Evolutionary conservation across 768 basidiomycete species (phyloP).

Genomic region (Leccinum disarticulatum): DNA sequence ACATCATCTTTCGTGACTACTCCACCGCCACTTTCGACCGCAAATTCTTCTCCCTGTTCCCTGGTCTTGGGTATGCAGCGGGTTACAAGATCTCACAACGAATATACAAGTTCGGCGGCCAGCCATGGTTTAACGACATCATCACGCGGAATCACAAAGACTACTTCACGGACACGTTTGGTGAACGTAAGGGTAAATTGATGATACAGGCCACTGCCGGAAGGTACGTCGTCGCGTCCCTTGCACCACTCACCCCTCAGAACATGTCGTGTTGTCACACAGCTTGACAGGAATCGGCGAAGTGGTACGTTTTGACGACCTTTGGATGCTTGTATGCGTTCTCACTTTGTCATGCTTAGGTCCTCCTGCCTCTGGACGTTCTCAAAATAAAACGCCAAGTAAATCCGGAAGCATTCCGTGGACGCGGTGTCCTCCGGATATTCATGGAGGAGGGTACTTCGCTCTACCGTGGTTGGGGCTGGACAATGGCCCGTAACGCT

Average conservation of each 20-base stretch:
- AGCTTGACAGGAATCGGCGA: slow-evolving; percentile 86
- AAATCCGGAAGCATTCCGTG: slow-evolving; percentile 97
- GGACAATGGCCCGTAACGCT: slow-evolving; percentile 98
- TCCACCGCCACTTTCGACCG: slow-evolving; percentile 63
- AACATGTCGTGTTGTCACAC: slow-evolving; percentile 6
- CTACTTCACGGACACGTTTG: slow-evolving; percentile 81
- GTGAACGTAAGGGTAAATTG: slow-evolving; percentile 93
- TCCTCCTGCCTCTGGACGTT: slow-evolving; percentile 93
- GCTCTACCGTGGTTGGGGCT: slow-evolving; percentile 97
- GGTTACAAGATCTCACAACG: slow-evolving; percentile 96
- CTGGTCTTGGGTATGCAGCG: slow-evolving; percentile 96
- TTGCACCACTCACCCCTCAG: not conserved
- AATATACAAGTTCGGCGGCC: slow-evolving; percentile 97
- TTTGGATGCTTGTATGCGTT: not conserved
- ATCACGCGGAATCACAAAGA: slow-evolving; percentile 80
- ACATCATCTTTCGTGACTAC: slow-evolving; percentile 86
- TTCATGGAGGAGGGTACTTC: slow-evolving; percentile 89
- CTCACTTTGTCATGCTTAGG: slow-evolving; percentile 37
- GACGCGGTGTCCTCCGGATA: slow-evolving; percentile 86
- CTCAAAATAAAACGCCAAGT: slow-evolving; percentile 99
- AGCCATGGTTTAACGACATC: slow-evolving; percentile 96
- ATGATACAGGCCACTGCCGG: slow-evolving; percentile 95
- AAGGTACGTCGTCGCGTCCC: slow-evolving; percentile 51
- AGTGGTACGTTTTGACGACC: slow-evolving; percentile 59
- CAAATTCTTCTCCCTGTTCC: slow-evolving; percentile 92